Base-by-base conservation (phyloP, 495 filamentous ascomycete genomes). In the Apodospora peruviana region DNA sequence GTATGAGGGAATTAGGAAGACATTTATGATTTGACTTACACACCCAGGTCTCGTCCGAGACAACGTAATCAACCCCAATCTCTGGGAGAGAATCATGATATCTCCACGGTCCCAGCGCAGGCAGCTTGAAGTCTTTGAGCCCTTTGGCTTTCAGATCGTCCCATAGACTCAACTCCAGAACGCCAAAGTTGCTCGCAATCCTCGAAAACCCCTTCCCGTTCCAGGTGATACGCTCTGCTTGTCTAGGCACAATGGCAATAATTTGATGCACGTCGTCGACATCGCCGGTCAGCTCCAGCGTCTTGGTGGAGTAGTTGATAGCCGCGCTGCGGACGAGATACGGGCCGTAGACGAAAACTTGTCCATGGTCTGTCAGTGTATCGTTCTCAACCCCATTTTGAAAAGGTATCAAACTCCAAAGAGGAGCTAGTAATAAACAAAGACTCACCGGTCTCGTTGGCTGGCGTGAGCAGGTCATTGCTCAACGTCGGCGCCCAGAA, bases 71-170 rank as follows among this genome's bases (percentile, higher is more conserved):
- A 4, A 70, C 55, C 47, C 72, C 58, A 36, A 84, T 68, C 48
- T 87, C 85, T 0, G 85, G 85, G 4, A 88, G 77, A 10, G 73
- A 73, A 57, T 88, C 79, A 45, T 80, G 56, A 19, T 73, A 77
- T 49, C 80, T 80, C 84, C 84, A 88, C 17, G 67, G 69, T 8
- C 43, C 46, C 14, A 67, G 78, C 51, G 41, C 55, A 17, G 64
- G 61, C 41, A 67, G 83, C 47, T 43, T 64, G 51, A 16, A 80
- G 7, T 9, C 8, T 12, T 7, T 7, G 27, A 5, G 27, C 7
- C 12, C 12, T 4, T 12, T 5, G 36, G 9, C 10, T n/a, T 11
- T 17, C 36, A 5, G 10, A 9, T 5, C 9, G 16, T 18, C 5
- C 9, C 16, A 5, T 12, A 38, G 7, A 18, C 7, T 7, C 5